Conservation (phyloP, 2,329 filamentous ascomycete species). For the Boeremia exigua region DNA sequence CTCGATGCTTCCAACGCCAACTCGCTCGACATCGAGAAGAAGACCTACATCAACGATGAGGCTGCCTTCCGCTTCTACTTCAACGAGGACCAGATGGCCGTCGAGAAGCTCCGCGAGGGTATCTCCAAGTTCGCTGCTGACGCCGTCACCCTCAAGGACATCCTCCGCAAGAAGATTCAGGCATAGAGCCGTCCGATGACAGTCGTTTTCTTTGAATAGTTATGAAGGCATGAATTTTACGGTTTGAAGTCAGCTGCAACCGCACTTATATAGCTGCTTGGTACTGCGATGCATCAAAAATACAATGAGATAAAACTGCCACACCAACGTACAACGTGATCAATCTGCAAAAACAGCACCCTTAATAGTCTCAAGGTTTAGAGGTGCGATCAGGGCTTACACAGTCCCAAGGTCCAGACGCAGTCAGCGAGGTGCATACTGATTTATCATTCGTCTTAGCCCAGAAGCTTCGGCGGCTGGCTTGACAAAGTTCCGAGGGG, state of each 20-base stretch:
- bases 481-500: constrained; percentile 20
- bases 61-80: constrained; percentile 95
- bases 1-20: constrained; percentile 73
- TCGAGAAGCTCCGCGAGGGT: constrained; percentile 98
- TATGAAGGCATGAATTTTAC: constrained; percentile 32
- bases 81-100: constrained; percentile 99
- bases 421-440: constrained; percentile 13
- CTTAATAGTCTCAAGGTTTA: too few species aligned
- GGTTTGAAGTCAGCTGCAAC: constrained; percentile 20
- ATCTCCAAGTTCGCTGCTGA: constrained; percentile 99
- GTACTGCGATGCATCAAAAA: constrained; percentile 28
- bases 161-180: constrained; percentile 84
- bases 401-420: neutral
- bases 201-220: constrained; percentile 23
- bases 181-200: constrained; percentile 42
- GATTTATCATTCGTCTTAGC: constrained; percentile 42
- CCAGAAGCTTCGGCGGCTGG: constrained; percentile 19
- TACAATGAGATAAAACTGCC: constrained; percentile 18
- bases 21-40: constrained; percentile 80
- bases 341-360: too few species aligned
- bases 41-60: constrained; percentile 90
- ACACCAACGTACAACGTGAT: constrained; percentile 2
- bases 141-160: constrained; percentile 89
- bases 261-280: constrained; percentile 17
- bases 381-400: too few species aligned